Percentiles rank a stretch among this genome's conserved stretches.
Evolutionary conservation across 768 basidiomycete species (phyloP).

Genomic region (Rhodocollybia butyracea): DNA sequence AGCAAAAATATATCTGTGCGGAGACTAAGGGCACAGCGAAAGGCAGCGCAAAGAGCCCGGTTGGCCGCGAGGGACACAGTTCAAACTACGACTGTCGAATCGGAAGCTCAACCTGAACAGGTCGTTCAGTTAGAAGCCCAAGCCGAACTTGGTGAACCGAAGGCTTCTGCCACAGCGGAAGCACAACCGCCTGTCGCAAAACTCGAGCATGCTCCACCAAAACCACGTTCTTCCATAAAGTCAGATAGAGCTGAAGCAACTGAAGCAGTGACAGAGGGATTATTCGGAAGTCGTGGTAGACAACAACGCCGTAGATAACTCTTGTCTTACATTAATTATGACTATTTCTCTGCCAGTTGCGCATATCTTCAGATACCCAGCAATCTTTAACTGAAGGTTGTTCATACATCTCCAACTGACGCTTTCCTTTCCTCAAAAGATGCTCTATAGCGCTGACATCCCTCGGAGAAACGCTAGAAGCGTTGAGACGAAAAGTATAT

Average conservation of each 20-base stretch:
- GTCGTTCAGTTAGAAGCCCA: too few relatives aligned
- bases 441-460: conserved; percentile 73
- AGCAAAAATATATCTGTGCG: background rate
- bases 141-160: background rate
- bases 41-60: background rate
- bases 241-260: conserved; percentile 12
- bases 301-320: background rate
- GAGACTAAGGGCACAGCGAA: background rate
- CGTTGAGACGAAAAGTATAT: conserved; percentile 66
- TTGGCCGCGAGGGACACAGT: conserved; percentile 11
- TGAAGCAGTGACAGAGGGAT: conserved; percentile 20
- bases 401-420: conserved; percentile 72
- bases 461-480: conserved; percentile 56
- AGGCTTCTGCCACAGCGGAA: background rate
- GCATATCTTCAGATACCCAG: conserved; percentile 70
- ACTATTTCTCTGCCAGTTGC: conserved; percentile 49
- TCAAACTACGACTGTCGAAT: background rate
- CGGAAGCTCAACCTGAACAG: background rate
- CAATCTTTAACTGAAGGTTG: conserved; percentile 66
- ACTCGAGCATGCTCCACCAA: background rate
- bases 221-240: background rate
- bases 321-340: background rate
- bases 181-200: background rate
- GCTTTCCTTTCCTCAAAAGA: conserved; percentile 62
- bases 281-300: conserved; percentile 16